Evolutionary conservation across 257 asterid genomes (phyloP), one percentile per base, ranked within the genome.

Genomic region (Misopates orontium): DNA sequence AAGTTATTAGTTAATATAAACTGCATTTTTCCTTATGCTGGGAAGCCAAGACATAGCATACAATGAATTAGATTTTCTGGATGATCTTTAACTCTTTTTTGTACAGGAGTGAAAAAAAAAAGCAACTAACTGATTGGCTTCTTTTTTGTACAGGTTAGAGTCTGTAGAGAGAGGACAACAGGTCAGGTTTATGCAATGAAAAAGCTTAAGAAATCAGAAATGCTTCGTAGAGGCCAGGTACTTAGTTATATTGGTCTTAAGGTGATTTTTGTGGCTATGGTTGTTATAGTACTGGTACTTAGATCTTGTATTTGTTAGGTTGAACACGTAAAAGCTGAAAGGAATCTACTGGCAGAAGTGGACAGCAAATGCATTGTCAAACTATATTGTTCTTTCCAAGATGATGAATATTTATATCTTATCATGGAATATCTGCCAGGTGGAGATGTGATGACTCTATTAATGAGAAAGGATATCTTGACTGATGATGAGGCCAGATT

Each of bases 341-440:
- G 86, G 75, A 81, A 81, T 64, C 79, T 81, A 59, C 77, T 81
- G 16, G 83, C 86, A 16, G 82, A 77, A 62, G 83, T 80, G 65
- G 85, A 77, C 54, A 77, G 82, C 59, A 72, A 65, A 61, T 80
- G 85, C 71, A 80, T 80, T 47, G 85, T 80, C 63, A 80, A 77
- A 57, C 83, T 80, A 55, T 80, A 77, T 68, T 80, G 72, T 56
- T 80, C 85, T 59, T 80, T 80, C 66, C 85, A 80, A 71, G 83
- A 81, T 53, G 81, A 74, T 3, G 77, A 81, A 56, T 81, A 71
- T 64, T 59, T 81, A 50, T 81, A 77, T 70, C 81, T 80, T 56
- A 64, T 80, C 73, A 80, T 80, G 85, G 85, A 80, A 72, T 80
- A 80, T 80, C 75, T 80, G 40, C 83, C 85, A 8, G 85, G 85